These are phyloP conservation scores for Phaffia australis DNA, from an alignment of 768 basidiomycete species.

Conservation along the genomic window DNA sequence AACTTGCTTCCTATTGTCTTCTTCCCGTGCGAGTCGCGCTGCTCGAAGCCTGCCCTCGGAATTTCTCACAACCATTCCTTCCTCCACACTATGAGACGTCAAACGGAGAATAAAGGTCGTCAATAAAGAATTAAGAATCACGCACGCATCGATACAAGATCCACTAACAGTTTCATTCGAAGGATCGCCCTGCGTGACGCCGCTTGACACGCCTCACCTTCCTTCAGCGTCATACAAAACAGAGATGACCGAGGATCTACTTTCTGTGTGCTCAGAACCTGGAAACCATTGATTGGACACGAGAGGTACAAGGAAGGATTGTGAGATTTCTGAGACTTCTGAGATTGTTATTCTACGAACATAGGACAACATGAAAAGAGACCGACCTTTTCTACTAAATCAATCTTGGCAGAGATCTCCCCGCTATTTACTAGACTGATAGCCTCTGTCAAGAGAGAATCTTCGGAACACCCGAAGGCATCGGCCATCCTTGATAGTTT, in stretches of 20 bases:
- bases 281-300: constrained; percentile 14
- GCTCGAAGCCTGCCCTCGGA: background rate
- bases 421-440: constrained; percentile 67
- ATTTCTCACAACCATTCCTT: constrained; percentile 8
- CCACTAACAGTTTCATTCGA: constrained; percentile 66
- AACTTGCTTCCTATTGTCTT: no score
- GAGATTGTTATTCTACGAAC: constrained; percentile 6
- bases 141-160: background rate
- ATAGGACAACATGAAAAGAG: background rate
- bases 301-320: background rate
- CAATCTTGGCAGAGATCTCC: constrained; percentile 68
- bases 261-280: constrained; percentile 72
- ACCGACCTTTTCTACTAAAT: constrained; percentile 73
- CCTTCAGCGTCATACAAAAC: constrained; percentile 62
- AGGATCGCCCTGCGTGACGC: constrained; percentile 68
- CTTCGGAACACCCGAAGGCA: constrained; percentile 72
- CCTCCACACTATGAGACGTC: constrained; percentile 4
- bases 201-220: constrained; percentile 58
- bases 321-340: background rate
- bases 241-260: constrained; percentile 67
- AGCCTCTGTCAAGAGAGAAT: constrained; percentile 61
- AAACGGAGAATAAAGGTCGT: background rate
- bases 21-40: no score
- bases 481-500: constrained; percentile 68
- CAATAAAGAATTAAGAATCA: background rate